Base-by-base conservation (phyloP, 805 yeast genomes). In the Candida germanica region DNA sequence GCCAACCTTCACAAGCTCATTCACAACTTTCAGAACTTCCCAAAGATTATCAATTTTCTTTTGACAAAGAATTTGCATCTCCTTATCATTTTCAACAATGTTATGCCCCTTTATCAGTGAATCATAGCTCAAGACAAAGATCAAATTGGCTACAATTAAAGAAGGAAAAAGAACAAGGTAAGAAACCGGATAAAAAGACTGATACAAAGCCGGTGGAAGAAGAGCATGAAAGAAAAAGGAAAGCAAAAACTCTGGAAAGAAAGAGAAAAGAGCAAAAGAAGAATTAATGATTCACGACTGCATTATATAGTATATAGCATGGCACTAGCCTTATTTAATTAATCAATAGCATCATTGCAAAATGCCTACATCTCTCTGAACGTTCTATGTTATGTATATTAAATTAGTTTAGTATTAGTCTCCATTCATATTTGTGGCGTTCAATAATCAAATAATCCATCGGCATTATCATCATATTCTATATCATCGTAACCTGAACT, bases 401-500 rank as follows among this genome's bases (percentile, higher is more conserved):
- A n/a, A n/a, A n/a, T n/a, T n/a, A n/a, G n/a, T n/a, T n/a, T n/a
- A n/a, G n/a, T n/a, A n/a, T n/a, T 22, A n/a, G n/a, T n/a, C n/a
- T n/a, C n/a, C n/a, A n/a, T n/a, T n/a, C n/a, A n/a, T n/a, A n/a
- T n/a, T n/a, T n/a, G n/a, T n/a, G n/a, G n/a, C n/a, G n/a, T n/a
- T n/a, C 53, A 66, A 45, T 66, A 64, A 39, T 65, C 66, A 58
- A 69, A 64, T 53, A 75, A 54, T 40, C 79, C 77, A 45, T 68
- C 77, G 16, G 69, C 71, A 46, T 66, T 66, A 38, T 81, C 93
- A 49, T 77, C 85, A 39, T 79, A 72, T 19, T 66, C 76, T 29
- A 66, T 61, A 23, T 63, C 69, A 21, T 59, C 65, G 50, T 4
- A 63, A 18, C 18, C 71, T 30, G 36, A 28, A 5, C 22, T 33